phyloP scores from a whole-genome alignment of 177 flowering plant species.

The Vitis hybrid region DNA sequence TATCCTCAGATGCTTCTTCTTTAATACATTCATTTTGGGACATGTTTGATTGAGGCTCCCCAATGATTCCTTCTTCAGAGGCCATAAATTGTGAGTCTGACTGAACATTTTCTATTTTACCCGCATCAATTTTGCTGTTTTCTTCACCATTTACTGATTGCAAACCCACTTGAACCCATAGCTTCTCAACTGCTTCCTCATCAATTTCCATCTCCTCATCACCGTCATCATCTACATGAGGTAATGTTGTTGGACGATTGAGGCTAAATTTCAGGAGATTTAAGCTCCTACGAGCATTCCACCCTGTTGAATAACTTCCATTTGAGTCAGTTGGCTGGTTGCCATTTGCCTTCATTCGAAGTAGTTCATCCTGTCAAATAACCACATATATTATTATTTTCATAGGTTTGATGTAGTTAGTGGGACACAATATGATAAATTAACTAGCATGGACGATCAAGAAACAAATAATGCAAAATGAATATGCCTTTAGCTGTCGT shows the following conservation, averaged over 20 bases:
- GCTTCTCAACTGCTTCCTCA: conserved; percentile 69
- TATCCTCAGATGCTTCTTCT: conserved; percentile 36
- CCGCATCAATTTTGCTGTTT: conserved; percentile 7
- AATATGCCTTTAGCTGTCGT: conserved; percentile 72
- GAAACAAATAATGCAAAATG: background rate
- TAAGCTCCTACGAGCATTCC: conserved; percentile 92
- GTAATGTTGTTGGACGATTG: conserved; percentile 61
- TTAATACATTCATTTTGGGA: conserved; percentile 12
- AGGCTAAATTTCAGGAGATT: conserved; percentile 76
- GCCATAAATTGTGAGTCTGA: conserved; percentile 14
- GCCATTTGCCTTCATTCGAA: conserved; percentile 72
- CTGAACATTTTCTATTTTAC: conserved; percentile 12
- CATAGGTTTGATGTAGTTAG: background rate
- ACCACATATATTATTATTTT: background rate
- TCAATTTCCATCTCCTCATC: conserved; percentile 96
- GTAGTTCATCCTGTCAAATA: conserved; percentile 76
- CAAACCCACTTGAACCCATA: conserved; percentile 40
- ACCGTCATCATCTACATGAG: conserved; percentile 73
- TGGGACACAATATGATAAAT: background rate
- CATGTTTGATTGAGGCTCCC: conserved; percentile 4
- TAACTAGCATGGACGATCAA: background rate
- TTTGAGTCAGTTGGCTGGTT: conserved; percentile 31
- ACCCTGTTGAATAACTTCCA: conserved; percentile 64
- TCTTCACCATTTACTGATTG: conserved; percentile 23
- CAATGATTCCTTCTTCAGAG: conserved; percentile 5